Evolutionary conservation across 805 yeast genomes (phyloP).

Genomic region (Candida awuae): DNA sequence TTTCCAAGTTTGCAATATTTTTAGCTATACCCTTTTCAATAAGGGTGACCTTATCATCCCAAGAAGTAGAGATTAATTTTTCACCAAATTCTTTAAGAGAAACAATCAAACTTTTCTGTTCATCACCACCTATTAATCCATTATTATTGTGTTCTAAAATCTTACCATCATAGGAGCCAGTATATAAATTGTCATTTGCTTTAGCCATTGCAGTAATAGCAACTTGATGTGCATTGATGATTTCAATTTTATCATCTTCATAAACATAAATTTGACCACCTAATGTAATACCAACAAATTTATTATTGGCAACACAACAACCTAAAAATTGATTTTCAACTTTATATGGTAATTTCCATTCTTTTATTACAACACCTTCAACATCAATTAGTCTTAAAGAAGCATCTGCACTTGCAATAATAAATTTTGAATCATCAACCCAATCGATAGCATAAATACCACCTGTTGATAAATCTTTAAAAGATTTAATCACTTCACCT

Average conservation of each 20-base stretch:
- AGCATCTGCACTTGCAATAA: constrained; percentile 80
- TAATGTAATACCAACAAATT: constrained; percentile 54
- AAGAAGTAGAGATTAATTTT: constrained; percentile 43
- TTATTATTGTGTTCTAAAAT: constrained; percentile 52
- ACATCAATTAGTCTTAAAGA: constrained; percentile 60
- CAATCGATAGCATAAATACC: constrained; percentile 77
- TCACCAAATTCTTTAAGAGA: constrained; percentile 31
- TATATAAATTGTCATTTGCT: constrained; percentile 25
- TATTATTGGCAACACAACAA: constrained; percentile 43
- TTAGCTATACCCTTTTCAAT: constrained; percentile 19
- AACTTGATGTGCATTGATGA: constrained; percentile 73
- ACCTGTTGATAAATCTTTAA: constrained; percentile 54
- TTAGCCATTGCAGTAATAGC: constrained; percentile 56
- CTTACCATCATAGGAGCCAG: constrained; percentile 83
- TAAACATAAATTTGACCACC: constrained; percentile 65
- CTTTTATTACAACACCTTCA: constrained; percentile 36
- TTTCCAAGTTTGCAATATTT: constrained; percentile 23
- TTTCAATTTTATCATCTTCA: constrained; percentile 32
- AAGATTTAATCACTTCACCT: constrained; percentile 59
- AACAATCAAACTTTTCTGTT: constrained; percentile 61
- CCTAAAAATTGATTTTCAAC: constrained; percentile 74
- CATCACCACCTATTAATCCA: constrained; percentile 28
- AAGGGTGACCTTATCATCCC: constrained; percentile 74
- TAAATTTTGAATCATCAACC: constrained; percentile 54
- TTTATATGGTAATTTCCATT: constrained; percentile 42